Evolutionary conservation across 2,329 filamentous ascomycete species (phyloP), one percentile per base, ranked within the genome.

Genomic region (Fusarium euwallaceae): DNA sequence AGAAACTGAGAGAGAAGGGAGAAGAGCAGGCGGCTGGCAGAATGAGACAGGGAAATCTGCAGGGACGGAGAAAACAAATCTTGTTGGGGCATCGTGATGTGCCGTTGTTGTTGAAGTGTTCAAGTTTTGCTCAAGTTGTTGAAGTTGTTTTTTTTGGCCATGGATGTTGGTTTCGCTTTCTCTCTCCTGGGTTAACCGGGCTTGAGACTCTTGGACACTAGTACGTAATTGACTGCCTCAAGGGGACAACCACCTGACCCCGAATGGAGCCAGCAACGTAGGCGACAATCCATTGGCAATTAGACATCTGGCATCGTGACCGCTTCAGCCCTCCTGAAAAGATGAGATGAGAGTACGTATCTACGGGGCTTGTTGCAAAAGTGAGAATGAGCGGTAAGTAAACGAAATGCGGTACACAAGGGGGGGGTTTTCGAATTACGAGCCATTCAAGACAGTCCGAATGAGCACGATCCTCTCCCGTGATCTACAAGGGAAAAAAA

Each of bases 221-320:
- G 69, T 78, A 78, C 76, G 76, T 78, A 78, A 78, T 78, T 67
- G 59, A 73, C 69, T 77, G 75, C 60, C 67, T 64, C 62, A 64
- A 68, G 58, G 69, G 66, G 36, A 70, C 72, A 70, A 69, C 76
- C 71, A 78, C 74, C 72, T 78, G 76, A 78, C 76, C 74, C 59
- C 20, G 6, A 29, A 77, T 78, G 76, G 76, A 77, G 71, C 72
- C 75, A 63, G 55, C 48, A 78, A 69, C 34, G 53, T 65, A 59
- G 62, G 69, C 62, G 61, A 69, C 41, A 66, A 64, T 66, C 74
- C 70, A 78, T 70, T 72, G 70, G 76, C 67, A 78, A 78, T 78
- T 78, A 78, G 77, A 76, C 67, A 78, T 74, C 66, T 70, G 74
- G 66, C 76, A 78, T 77, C 76, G 76, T 78, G 76, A 78, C 74